Base-by-base conservation (phyloP, 192 early-diverging fungal species). In the Coemansia sp. region DNA sequence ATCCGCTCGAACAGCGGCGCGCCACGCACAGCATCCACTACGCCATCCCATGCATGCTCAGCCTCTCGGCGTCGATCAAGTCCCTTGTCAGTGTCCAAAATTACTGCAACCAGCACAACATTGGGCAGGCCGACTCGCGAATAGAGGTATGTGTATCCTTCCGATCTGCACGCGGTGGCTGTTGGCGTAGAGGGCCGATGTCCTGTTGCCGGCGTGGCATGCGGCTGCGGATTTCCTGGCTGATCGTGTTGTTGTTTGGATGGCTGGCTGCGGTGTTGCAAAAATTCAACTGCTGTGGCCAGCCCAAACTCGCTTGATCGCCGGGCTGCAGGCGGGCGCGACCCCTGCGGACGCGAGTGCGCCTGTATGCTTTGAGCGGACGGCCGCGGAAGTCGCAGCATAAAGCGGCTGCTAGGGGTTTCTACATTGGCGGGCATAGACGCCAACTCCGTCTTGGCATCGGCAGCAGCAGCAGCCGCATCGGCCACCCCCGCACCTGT, bases 91-190 rank as follows among this genome's bases (percentile, higher is more conserved):
- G 75, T 64, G 31, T 78, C 69, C 31, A 67, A 46, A 30, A 78
- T 20, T 3, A 70, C 64, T 2, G 68, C 67, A 6, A 71, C 75
- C 34, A 78, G 50, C 16, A 62, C 40, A 1, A 78, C 42, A n/a
- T 67, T 71, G 5, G 75, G 75, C 37, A 71, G 39, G 11, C 56
- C 58, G 17, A 71, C 64, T 23, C 75, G 75, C 41, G 75, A 62
- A 55, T 67, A 78, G 15, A 78, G 37, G 41, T 78, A 78, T 2
- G 75, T 78, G 40, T 66, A 71, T 16, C 58, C 62, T 39, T 76
- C 73, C 0, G 60, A 53, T 34, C 32, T 34, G 32, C 32, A 34
- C 14, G 58, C 57, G 39, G 51, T 50, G 10, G 56, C 60, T 23
- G 62, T 54, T 5, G 51, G 40, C 21, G 66, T 44, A 8, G 20